Evolutionary conservation across 768 basidiomycete genomes (phyloP).

Genomic region (Hydnomerulius pinastri): DNA sequence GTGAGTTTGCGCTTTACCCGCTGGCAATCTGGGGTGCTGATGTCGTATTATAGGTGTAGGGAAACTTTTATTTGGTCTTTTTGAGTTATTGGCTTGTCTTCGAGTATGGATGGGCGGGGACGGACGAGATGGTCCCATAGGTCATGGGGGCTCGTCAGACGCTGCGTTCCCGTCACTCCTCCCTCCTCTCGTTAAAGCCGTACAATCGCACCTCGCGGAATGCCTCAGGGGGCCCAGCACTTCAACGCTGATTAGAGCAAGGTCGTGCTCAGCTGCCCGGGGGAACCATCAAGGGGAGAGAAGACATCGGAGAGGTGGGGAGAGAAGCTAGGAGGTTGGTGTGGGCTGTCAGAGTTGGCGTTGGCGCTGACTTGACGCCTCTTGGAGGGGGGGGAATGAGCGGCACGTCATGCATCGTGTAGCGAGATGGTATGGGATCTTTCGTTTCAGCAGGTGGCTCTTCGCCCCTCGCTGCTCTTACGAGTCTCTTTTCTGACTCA

Average conservation of each 20-base stretch:
- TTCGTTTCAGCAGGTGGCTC: constrained; percentile 72
- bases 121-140: too few relatives aligned
- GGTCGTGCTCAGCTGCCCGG: constrained; percentile 38
- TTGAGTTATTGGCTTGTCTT: too few relatives aligned
- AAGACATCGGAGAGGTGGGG: constrained; percentile 62
- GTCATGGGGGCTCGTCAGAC: constrained; percentile 75
- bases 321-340: constrained; percentile 67
- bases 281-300: constrained; percentile 51
- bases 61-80: too few relatives aligned
- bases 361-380: not conserved
- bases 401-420: constrained; percentile 84
- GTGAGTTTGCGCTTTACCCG: too few relatives aligned
- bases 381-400: constrained; percentile 65
- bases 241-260: constrained; percentile 50
- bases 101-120: too few relatives aligned
- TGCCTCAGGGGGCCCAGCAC: constrained; percentile 69
- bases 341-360: constrained; percentile 54
- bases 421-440: constrained; percentile 75
- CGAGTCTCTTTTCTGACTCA: not conserved
- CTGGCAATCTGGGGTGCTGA: too few relatives aligned
- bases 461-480: too few relatives aligned
- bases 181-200: constrained; percentile 58
- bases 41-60: too few relatives aligned
- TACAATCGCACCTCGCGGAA: constrained; percentile 61
- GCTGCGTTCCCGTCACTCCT: constrained; percentile 54